Base-by-base conservation (phyloP, 345 rosid species). In the Euphorbia pulcherrima region DNA sequence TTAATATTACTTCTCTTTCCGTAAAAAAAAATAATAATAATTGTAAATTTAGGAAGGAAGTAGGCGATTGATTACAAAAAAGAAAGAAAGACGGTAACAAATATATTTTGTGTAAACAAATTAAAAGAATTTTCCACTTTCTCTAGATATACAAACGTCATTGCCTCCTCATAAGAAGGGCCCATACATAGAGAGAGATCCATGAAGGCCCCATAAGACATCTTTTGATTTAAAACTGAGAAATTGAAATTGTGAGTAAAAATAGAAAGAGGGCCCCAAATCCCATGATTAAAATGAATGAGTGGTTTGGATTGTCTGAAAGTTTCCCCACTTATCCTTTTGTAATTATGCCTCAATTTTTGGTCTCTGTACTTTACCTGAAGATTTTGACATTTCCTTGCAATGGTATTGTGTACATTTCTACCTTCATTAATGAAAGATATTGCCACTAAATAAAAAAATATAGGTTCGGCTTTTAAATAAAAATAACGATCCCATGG, bases 181-280 rank as follows among this genome's bases (percentile, higher is more conserved):
- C 69, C 69, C 33, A 62, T 2, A 23, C 20, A 27, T 73, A 73
- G 68, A 70, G 75, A 48, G 79, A 70, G 70, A 69, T 83, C 54
- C 28, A 5, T 17, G n/a, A 63, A 56, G 78, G 63, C 12, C 73
- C 83, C 80, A 50, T 60, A 4, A 64, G 64, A 71, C 75, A 68
- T 74, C 77, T 80, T 68, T 80, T 73, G 65, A 72, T 54, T 44
- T 44, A 18, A 44, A 44, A n/a, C n/a, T n/a, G n/a, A n/a, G n/a
- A n/a, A 44, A 44, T 44, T 69, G 77, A 74, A 75, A 68, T 65
- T 62, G 71, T 44, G 50, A 44, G 65, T 64, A 60, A 37, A 67
- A 73, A 65, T 55, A 64, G 48, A 28, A 44, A 12, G 21, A 35
- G 80, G 74, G 80, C 23, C 74, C 82, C 79, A 11, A 23, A 23